phyloP scores from a whole-genome alignment of 441 rosid genomes.

The Aquilaria agallochum region DNA sequence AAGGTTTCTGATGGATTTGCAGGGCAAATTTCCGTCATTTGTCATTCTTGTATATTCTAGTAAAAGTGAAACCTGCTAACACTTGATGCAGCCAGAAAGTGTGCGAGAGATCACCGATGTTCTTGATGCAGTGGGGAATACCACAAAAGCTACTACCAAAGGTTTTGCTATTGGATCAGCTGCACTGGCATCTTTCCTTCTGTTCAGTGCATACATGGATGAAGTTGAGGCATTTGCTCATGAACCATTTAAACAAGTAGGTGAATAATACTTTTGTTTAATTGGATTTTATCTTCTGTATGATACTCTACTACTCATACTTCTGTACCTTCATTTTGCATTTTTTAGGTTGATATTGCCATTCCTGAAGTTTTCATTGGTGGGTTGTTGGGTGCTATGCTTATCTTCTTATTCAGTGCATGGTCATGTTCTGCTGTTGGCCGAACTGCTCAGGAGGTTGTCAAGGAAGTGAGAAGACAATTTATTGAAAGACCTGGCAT shows the following conservation, averaged over 20 bases:
- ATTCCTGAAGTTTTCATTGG: conserved; percentile 95
- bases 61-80: conserved; percentile 8
- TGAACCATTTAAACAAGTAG: conserved; percentile 78
- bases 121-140: conserved; percentile 98
- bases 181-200: conserved; percentile 97
- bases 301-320: not conserved
- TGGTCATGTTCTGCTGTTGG: conserved; percentile 99
- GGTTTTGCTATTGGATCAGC: conserved; percentile 99
- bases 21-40: conserved; percentile 1
- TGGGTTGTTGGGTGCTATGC: conserved; percentile 96
- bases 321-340: conserved; percentile 6
- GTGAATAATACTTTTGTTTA: conserved; percentile 4
- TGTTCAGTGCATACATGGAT: conserved; percentile 99
- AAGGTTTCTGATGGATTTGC: not conserved
- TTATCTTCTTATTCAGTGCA: conserved; percentile 91
- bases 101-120: conserved; percentile 96
- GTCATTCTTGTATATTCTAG: conserved; percentile 1
- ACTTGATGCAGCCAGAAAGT: conserved; percentile 79
- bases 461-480: conserved; percentile 96
- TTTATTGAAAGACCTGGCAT: conserved; percentile 99
- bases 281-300: not conserved
- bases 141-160: conserved; percentile 97
- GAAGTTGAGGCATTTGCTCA: conserved; percentile 88
- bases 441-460: conserved; percentile 99
- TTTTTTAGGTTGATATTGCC: conserved; percentile 94